These are phyloP conservation scores for Jacaranda mimosifolia DNA, from an alignment of 257 asterid genomes.

Conservation along the genomic window DNA sequence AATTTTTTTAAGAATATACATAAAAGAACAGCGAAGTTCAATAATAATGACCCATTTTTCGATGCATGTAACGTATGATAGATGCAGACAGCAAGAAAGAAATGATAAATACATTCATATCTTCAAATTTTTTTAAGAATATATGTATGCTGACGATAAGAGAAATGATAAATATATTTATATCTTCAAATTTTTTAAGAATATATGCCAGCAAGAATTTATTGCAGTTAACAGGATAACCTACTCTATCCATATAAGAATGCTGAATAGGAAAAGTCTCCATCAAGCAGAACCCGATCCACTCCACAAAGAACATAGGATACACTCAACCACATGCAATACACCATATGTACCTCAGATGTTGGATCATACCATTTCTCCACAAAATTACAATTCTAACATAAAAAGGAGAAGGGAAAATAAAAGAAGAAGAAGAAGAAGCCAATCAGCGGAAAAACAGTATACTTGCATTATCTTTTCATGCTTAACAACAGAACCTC, in stretches of 20 bases:
- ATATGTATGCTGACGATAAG: too few species aligned
- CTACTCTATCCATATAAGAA: background rate
- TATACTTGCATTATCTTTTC: background rate
- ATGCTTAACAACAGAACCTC: background rate
- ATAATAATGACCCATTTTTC: background rate
- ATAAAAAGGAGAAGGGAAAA: background rate
- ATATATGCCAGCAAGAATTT: background rate
- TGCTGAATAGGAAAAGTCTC: background rate
- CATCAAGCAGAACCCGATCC: background rate
- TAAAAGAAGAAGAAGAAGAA: too few species aligned
- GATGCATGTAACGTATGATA: background rate
- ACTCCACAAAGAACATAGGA: background rate
- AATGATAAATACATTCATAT: background rate
- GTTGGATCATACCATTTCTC: conserved; percentile 16
- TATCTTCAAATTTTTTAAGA: background rate
- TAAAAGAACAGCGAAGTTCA: background rate
- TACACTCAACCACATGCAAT: background rate
- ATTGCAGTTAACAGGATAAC: background rate
- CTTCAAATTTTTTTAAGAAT: too few species aligned
- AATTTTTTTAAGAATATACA: too few species aligned
- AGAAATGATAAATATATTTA: background rate
- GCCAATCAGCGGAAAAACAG: background rate
- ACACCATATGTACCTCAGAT: background rate
- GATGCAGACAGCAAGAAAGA: background rate
- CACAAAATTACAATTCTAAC: background rate